Evolutionary conservation across 2,329 filamentous ascomycete genomes (phyloP).

Genomic region (Orbilia javanica): DNA sequence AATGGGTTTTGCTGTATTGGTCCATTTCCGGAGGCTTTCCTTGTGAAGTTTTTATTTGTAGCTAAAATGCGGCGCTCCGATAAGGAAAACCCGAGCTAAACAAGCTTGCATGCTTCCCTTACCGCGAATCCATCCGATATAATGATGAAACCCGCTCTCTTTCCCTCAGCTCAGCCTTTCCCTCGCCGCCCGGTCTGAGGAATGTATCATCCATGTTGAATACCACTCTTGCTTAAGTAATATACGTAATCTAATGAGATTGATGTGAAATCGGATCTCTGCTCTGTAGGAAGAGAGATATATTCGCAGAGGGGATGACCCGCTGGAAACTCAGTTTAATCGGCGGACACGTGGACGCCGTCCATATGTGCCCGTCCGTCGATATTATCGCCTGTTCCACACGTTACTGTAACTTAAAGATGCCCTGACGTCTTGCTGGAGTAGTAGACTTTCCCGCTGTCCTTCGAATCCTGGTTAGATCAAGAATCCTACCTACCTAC

Average conservation of each 20-base stretch:
- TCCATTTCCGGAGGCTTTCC: constrained; percentile 46
- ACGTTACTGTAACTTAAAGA: not conserved
- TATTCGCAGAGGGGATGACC: not conserved
- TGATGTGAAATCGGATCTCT: not conserved
- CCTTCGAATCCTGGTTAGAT: constrained; percentile 2
- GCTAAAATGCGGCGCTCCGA: constrained; percentile 38
- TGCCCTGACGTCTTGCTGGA: not conserved
- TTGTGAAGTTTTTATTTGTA: constrained; percentile 57
- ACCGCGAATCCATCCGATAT: constrained; percentile 28
- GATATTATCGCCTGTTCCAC: not conserved
- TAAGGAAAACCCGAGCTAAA: constrained; percentile 48
- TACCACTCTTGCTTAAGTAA: not conserved
- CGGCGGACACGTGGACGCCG: not conserved
- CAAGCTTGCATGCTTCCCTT: constrained; percentile 13
- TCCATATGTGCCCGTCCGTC: not conserved
- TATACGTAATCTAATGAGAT: no score
- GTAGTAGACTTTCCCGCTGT: not conserved
- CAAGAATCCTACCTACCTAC: constrained; percentile 16
- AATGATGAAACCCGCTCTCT: constrained; percentile 14
- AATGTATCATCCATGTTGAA: not conserved
- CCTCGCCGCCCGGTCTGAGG: not conserved
- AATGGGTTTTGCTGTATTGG: constrained; percentile 39
- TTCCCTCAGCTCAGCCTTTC: not conserved
- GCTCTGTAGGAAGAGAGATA: not conserved
- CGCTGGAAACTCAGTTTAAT: not conserved